Base-by-base conservation (phyloP, 208 protist species). In the Acanthamoeba lugdunensis region DNA sequence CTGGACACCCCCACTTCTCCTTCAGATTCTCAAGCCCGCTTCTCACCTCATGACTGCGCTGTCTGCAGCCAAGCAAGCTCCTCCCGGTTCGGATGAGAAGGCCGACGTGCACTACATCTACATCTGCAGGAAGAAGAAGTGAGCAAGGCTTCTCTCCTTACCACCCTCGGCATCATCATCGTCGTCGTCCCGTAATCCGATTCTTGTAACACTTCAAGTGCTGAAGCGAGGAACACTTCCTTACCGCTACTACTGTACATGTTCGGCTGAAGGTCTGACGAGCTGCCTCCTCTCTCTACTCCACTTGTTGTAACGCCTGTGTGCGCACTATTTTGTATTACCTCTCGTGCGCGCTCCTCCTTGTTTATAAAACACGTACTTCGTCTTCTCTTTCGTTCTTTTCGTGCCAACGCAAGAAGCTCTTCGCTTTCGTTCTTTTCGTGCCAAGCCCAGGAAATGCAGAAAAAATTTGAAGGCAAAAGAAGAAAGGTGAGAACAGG, bases 21-120 rank as follows among this genome's bases (percentile, higher is more conserved):
- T 73, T 21, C 61, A 28, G 61, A 37, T 13, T 73, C 9, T 33
- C 65, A 33, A 21, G 7, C 23, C 16, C 11, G 30, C 11, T 11
- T 28, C 23, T 33, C 30, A 73, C 65, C 11, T 33, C n/a, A 6
- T 28, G 16, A 7, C 6, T 28, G n/a, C 37, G 16, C 23, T 73
- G n/a, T 33, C 30, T 73, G 21, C 65, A 73, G 65, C 23, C 65
- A 73, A 73, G 30, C 65, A 73, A 73, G 30, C 30, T 13, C 65
- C 65, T 37, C 65, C 65, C 65, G 65, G 65, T 33, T 73, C 65
- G 11, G 30, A 73, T 23, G 65, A 73, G 65, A 73, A 73, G 30
- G n/a, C 65, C 30, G 65, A 73, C 30, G 65, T 73, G 65, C 65
- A 73, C 65, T 73, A 73, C 65, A 73, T 73, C 65, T 73, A 73